Percentiles rank a stretch among this genome's conserved stretches.
phyloP scores from a whole-genome alignment of 2,329 filamentous ascomycete species.

The Dendryphion nanum region DNA sequence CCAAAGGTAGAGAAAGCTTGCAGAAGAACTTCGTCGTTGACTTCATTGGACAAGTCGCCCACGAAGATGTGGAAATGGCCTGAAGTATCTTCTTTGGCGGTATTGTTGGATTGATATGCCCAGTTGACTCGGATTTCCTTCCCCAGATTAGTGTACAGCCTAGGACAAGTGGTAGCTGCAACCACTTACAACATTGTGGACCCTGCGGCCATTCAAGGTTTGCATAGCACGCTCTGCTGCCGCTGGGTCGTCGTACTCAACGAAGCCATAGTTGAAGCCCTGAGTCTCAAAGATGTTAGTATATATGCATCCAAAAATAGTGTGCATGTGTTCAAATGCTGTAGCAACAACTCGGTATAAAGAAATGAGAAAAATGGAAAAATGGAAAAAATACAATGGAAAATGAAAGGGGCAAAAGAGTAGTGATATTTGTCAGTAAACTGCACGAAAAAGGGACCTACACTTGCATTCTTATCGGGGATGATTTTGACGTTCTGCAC shows the following conservation, averaged over 20 bases:
- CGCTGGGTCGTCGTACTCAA: slow-evolving; percentile 97
- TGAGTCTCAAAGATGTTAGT: too few relatives aligned
- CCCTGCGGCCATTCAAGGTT: slow-evolving; percentile 89
- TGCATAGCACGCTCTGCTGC: slow-evolving; percentile 96
- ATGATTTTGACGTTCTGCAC: slow-evolving; percentile 99
- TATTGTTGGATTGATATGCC: slow-evolving; percentile 96
- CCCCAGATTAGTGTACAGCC: slow-evolving; percentile 26
- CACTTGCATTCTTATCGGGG: slow-evolving; percentile 83
- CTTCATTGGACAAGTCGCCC: slow-evolving; percentile 94
- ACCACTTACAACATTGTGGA: slow-evolving; percentile 79
- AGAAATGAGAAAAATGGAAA: too few relatives aligned
- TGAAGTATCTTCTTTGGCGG: slow-evolving; percentile 94
- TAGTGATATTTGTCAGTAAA: too few relatives aligned
- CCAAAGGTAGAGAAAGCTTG: slow-evolving; percentile 97
- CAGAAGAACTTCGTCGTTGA: slow-evolving; percentile 91
- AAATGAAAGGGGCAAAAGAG: too few relatives aligned
- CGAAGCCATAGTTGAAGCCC: slow-evolving; percentile 98
- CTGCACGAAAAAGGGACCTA: too few relatives aligned
- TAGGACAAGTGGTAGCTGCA: too few relatives aligned
- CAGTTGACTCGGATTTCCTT: slow-evolving; percentile 99
- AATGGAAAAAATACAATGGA: too few relatives aligned
- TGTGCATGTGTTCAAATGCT: slow-evolving; percentile 2
- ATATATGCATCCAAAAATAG: too few relatives aligned
- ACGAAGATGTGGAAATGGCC: slow-evolving; percentile 99
- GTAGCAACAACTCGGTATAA: too few relatives aligned